phyloP scores from a whole-genome alignment of 768 basidiomycete genomes.

The Gyrodon lividus region DNA sequence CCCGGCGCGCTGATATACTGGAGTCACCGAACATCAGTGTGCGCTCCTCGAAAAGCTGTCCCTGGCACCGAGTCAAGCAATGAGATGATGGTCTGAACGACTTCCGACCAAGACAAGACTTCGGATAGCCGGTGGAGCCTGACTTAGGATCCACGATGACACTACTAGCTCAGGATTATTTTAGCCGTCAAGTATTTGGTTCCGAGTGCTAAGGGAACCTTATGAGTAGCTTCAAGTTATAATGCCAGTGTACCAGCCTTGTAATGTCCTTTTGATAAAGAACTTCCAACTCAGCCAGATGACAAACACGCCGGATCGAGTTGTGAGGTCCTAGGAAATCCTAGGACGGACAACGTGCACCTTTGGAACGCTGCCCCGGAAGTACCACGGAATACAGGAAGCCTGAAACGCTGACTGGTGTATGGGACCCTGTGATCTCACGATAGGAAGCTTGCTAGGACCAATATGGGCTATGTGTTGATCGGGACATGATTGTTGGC shows the following conservation, averaged over 20 bases:
- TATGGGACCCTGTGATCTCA: slow-evolving; percentile 28
- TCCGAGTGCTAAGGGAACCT: slow-evolving; percentile 25
- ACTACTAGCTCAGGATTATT: slow-evolving; percentile 23
- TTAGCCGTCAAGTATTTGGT: slow-evolving; percentile 22
- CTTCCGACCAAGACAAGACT: neutral
- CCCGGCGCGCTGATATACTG: too few relatives aligned
- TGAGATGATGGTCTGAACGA: neutral
- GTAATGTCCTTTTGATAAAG: slow-evolving; percentile 29
- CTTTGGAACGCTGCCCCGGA: slow-evolving; percentile 13
- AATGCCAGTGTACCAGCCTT: neutral
- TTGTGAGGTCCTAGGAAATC: slow-evolving; percentile 12
- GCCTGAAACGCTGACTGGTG: slow-evolving; percentile 7
- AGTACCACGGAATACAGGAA: slow-evolving; percentile 27
- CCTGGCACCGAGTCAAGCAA: too few relatives aligned
- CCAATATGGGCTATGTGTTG: slow-evolving; percentile 31
- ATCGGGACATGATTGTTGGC: slow-evolving; percentile 26
- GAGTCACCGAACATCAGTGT: too few relatives aligned
- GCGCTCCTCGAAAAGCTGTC: too few relatives aligned
- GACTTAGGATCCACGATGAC: too few relatives aligned
- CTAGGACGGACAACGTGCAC: slow-evolving; percentile 20
- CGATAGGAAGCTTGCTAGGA: slow-evolving; percentile 22
- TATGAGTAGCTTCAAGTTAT: slow-evolving; percentile 18
- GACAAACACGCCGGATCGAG: slow-evolving; percentile 23
- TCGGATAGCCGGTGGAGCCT: slow-evolving; percentile 20
- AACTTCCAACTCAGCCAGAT: slow-evolving; percentile 28